A percentile compares a stretch with the other conserved stretches of the same genome.
Evolutionary conservation across 2,329 filamentous ascomycete genomes (phyloP).

Genomic region (Cladophialophora chaetospira): DNA sequence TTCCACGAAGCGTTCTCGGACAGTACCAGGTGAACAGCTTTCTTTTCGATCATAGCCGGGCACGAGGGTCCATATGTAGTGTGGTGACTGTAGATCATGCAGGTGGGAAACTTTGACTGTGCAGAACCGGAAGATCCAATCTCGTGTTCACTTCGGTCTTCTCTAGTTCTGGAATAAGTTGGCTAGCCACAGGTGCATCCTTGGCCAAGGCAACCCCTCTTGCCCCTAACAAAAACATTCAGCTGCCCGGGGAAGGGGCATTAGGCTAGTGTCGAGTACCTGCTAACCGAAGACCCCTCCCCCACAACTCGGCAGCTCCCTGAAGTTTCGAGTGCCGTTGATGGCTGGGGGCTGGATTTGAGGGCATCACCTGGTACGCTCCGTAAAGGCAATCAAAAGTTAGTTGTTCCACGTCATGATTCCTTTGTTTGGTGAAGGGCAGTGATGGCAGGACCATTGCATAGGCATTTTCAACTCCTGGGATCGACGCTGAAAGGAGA

Average conservation of each 20-base stretch:
- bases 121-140: background rate
- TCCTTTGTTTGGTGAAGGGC: background rate
- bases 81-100: background rate
- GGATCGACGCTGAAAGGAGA: background rate
- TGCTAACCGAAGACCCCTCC: too few species aligned
- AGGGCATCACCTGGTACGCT: background rate
- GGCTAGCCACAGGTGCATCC: too few species aligned
- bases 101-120: background rate
- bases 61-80: too few species aligned
- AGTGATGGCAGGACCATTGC: background rate
- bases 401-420: background rate
- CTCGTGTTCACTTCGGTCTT: background rate
- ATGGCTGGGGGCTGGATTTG: background rate
- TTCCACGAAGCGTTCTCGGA: background rate
- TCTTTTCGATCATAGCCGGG: too few species aligned
- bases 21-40: background rate
- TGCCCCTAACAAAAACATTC: too few species aligned
- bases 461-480: background rate
- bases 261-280: too few species aligned
- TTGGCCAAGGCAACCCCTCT: too few species aligned
- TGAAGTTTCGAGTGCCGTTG: slow-evolving; percentile 4
- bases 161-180: slow-evolving; percentile 3
- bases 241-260: background rate
- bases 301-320: slow-evolving; percentile 12
- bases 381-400: background rate